Evolutionary conservation across 768 basidiomycete genomes (phyloP).

Genomic region (Termitomyces sp.): DNA sequence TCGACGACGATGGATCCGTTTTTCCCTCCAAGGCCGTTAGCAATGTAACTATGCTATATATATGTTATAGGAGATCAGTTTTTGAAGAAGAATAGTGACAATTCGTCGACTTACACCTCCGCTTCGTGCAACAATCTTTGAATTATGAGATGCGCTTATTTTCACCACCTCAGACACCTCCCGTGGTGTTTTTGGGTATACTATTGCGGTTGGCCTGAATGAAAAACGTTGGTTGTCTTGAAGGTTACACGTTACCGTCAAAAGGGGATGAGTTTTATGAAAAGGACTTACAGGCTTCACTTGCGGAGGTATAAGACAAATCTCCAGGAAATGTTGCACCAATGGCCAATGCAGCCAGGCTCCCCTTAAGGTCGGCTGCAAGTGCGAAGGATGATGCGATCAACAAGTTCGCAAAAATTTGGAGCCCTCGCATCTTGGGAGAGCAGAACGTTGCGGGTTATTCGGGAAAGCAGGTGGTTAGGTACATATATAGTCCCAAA

Average conservation of each 20-base stretch:
- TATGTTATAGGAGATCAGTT: background rate
- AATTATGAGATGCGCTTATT: conserved; percentile 26
- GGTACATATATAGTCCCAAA: no score
- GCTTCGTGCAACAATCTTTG: conserved; percentile 39
- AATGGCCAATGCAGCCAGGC: conserved; percentile 10
- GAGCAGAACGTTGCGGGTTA: background rate
- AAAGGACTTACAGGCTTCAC: conserved; percentile 14
- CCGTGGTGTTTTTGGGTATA: conserved; percentile 29
- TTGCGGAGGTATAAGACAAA: conserved; percentile 13
- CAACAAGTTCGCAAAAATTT: background rate
- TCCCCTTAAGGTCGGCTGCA: conserved; percentile 8
- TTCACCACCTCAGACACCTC: conserved; percentile 35
- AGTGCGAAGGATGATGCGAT: background rate
- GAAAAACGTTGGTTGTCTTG: conserved; percentile 39
- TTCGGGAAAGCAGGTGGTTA: background rate
- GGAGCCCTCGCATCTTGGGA: background rate
- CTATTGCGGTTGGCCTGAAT: conserved; percentile 33
- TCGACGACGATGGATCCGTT: conserved; percentile 42
- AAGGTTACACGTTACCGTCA: background rate
- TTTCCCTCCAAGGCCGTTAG: background rate
- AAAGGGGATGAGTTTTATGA: background rate
- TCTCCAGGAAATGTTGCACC: conserved; percentile 19
- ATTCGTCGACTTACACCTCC: conserved; percentile 33
- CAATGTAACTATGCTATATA: background rate
- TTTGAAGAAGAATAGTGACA: no score